phyloP scores from a whole-genome alignment of 2,329 filamentous ascomycete species.

The Monilinia fructicola region DNA sequence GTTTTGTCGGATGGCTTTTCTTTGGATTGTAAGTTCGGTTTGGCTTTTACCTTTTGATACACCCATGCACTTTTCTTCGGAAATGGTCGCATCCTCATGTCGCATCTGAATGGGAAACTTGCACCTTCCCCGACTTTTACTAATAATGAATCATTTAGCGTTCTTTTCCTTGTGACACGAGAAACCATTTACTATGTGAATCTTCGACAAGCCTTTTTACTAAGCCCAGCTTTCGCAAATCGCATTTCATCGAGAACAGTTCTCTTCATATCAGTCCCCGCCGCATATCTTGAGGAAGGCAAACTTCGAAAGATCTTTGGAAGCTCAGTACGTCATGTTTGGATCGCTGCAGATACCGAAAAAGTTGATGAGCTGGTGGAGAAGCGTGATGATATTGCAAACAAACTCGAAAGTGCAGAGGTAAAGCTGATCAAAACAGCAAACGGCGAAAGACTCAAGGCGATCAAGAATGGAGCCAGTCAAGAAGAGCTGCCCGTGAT shows the following conservation, averaged over 20 bases:
- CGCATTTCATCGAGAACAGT: slow-evolving; percentile 89
- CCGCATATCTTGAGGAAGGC: slow-evolving; percentile 73
- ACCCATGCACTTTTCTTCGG: too few species aligned
- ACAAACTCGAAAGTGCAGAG: slow-evolving; percentile 83
- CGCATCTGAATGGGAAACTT: too few species aligned
- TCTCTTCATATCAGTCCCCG: slow-evolving; percentile 81
- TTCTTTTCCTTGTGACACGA: slow-evolving; percentile 83
- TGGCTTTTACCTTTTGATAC: not conserved
- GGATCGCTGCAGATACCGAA: slow-evolving; percentile 76
- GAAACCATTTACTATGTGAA: slow-evolving; percentile 93
- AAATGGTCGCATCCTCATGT: not conserved
- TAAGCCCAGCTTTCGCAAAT: slow-evolving; percentile 79
- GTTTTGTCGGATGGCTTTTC: slow-evolving; percentile 73
- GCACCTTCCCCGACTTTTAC: not conserved
- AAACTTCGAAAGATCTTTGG: slow-evolving; percentile 80
- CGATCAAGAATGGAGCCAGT: slow-evolving; percentile 58
- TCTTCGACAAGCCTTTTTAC: slow-evolving; percentile 85
- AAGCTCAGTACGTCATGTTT: slow-evolving; percentile 75
- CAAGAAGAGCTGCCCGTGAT: slow-evolving; percentile 47
- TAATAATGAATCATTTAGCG: slow-evolving; percentile 34
- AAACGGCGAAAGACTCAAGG: slow-evolving; percentile 69
- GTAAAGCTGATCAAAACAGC: slow-evolving; percentile 79
- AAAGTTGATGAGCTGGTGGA: slow-evolving; percentile 79
- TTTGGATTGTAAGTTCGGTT: slow-evolving; percentile 59
- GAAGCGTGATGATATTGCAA: slow-evolving; percentile 75